Conservation (phyloP, 495 filamentous ascomycete genomes). For the Haplographium delicatum region DNA sequence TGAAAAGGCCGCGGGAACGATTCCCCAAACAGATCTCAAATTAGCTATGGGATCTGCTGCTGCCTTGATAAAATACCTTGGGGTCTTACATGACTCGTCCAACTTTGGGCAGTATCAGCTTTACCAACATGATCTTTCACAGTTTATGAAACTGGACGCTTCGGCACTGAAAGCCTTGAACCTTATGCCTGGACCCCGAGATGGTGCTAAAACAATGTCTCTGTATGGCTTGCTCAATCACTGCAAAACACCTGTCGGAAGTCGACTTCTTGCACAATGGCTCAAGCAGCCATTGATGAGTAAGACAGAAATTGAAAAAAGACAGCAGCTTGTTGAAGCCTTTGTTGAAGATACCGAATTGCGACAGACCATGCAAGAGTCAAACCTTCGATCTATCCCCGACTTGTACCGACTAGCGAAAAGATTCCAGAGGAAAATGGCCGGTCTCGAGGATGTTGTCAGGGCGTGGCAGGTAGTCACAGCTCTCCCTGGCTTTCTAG, state of each 20-base stretch:
- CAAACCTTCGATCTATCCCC: conserved; percentile 88
- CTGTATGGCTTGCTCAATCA: conserved; percentile 92
- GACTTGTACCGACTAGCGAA: conserved; percentile 93
- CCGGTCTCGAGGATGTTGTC: conserved; percentile 93
- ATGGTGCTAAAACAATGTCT: conserved; percentile 97
- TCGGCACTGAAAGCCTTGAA: conserved; percentile 92
- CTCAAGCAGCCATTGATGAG: conserved; percentile 97
- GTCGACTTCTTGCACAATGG: conserved; percentile 89
- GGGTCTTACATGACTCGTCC: conserved; percentile 78
- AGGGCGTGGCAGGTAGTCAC: conserved; percentile 92
- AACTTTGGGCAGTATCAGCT: conserved; percentile 97
- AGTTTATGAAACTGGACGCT: conserved; percentile 98
- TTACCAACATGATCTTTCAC: conserved; percentile 93
- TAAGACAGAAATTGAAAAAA: conserved; percentile 78
- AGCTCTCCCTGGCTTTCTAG: conserved; percentile 83
- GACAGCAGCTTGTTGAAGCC: conserved; percentile 91
- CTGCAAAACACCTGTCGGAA: conserved; percentile 94
- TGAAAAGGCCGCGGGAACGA: conserved; percentile 66
- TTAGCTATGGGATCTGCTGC: conserved; percentile 94
- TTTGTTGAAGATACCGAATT: conserved; percentile 93
- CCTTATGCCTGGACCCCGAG: conserved; percentile 90
- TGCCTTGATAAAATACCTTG: conserved; percentile 93
- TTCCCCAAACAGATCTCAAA: conserved; percentile 92
- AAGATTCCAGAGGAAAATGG: conserved; percentile 85
- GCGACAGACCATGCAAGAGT: conserved; percentile 95